Conservation (phyloP, 2,329 filamentous ascomycete species). For the Aspergillus sp. region DNA sequence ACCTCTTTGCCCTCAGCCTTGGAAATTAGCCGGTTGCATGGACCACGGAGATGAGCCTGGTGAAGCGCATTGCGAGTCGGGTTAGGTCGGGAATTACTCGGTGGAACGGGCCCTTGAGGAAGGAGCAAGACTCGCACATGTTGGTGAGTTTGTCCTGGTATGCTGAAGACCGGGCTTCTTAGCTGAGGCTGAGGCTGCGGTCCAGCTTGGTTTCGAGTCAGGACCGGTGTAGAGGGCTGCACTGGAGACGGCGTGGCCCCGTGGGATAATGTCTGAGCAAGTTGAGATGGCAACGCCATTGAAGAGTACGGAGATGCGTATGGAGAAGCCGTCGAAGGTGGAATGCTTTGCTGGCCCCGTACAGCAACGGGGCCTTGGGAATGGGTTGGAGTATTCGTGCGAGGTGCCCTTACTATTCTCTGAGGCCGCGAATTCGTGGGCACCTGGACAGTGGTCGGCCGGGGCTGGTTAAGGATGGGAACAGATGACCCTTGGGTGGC, state of each 20-base stretch:
- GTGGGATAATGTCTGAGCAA: background rate
- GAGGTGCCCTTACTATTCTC: background rate
- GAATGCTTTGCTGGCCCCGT: too few species aligned
- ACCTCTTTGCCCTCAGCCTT: conserved; percentile 20
- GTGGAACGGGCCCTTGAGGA: conserved; percentile 25
- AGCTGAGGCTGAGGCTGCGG: background rate
- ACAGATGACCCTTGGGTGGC: background rate
- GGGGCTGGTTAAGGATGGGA: background rate
- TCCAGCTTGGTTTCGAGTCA: too few species aligned
- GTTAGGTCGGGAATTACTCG: conserved; percentile 42
- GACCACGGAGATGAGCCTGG: conserved; percentile 57
- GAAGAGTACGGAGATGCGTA: background rate
- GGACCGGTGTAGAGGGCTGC: background rate
- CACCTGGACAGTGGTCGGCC: background rate
- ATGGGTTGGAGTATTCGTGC: background rate
- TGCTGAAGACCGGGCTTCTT: too few species aligned
- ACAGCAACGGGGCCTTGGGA: background rate
- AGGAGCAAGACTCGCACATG: conserved; percentile 32
- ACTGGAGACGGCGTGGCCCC: background rate
- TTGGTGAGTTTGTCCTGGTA: background rate
- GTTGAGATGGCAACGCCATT: conserved; percentile 1
- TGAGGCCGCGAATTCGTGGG: background rate
- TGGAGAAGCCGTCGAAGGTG: background rate
- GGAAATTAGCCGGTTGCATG: conserved; percentile 38
- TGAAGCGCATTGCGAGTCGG: conserved; percentile 54